A percentile compares a stretch with the other conserved stretches of the same genome.
These are phyloP conservation scores for Kodamaea fungicola DNA, from an alignment of 1,139 yeast genomes.

Conservation along the genomic window DNA sequence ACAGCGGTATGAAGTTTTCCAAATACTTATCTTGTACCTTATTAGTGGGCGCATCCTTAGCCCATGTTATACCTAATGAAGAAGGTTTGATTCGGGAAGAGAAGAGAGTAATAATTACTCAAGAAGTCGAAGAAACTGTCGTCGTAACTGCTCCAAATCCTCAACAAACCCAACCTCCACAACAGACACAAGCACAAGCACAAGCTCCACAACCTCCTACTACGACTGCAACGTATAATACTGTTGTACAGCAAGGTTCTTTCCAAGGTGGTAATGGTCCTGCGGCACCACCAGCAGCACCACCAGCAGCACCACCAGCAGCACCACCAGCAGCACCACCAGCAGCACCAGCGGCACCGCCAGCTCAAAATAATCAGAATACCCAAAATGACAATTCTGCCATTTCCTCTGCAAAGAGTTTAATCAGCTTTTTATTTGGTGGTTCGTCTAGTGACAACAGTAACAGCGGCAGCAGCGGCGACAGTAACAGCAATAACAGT, in stretches of 20 bases:
- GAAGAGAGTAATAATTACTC: conserved; percentile 3
- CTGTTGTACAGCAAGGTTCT: conserved; percentile 5
- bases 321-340: conserved; percentile 10
- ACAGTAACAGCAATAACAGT: background rate
- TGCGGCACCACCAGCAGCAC: conserved; percentile 7
- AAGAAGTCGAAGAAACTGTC: conserved; percentile 2
- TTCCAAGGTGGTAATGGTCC: conserved; percentile 9
- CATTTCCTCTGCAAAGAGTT: conserved; percentile 9
- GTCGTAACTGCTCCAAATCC: conserved; percentile 2
- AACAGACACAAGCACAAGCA: background rate
- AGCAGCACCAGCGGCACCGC: conserved; percentile 7
- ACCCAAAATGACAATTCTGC: conserved; percentile 4
- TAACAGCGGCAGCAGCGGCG: conserved; percentile 2
- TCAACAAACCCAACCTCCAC: background rate
- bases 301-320: conserved; percentile 13
- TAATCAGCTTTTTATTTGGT: conserved; percentile 7
- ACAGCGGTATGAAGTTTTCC: conserved; percentile 6
- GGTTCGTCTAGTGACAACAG: background rate
- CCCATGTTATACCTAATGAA: conserved; percentile 9
- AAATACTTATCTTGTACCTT: conserved; percentile 5
- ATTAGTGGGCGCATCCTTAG: conserved; percentile 7
- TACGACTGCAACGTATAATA: conserved; percentile 5
- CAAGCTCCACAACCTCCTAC: background rate
- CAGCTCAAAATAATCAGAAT: conserved; percentile 7
- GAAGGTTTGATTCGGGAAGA: conserved; percentile 6